Evolutionary conservation across 768 basidiomycete genomes (phyloP), one percentile per base, ranked within the genome.

Genomic region (Epithele typhae): DNA sequence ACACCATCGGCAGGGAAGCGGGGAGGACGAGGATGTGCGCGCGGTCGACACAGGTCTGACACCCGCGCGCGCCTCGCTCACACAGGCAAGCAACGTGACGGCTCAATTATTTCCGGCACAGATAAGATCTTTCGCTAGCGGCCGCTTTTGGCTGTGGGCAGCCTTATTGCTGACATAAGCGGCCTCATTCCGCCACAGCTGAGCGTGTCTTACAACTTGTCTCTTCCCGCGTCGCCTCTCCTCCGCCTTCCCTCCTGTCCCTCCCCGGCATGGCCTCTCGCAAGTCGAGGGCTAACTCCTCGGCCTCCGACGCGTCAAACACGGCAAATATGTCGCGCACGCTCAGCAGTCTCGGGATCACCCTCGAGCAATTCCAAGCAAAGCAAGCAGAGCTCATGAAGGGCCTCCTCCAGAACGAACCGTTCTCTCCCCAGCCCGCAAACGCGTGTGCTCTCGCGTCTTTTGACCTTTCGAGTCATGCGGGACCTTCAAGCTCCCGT

Each of bases 1-100:
- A 86, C 52, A 84, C 82, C 87, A 89, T 89, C 45, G 43, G 43
- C 52, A 44, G 45, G 40, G 27, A 40, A 27, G 11, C n/a, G 37
- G 39, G 34, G 46, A 46, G 41, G 43, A 53, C 49, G 43, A 41
- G 10, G 18, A 10, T 25, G 25, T 6, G 9, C 23, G 36, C n/a
- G 37, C 37, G 37, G 8, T 30, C 27, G 14, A 14, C 14, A 7
- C 27, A 30, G 27, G 14, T 7, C 14, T 14, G 8, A 30, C 27
- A 7, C 27, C 14, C 14, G 27, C 27, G 27, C 27, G 27, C 27
- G 27, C 27, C 27, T 30, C 27, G 27, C 27, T 7, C 27, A 14
- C 27, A 30, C 27, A 30, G 27, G 8, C 14, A 30, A n/a, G n/a
- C n/a, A n/a, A n/a, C n/a, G n/a, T n/a, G n/a, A 14, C 27, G 8